A percentile compares a stretch with the other conserved stretches of the same genome.
Conservation (phyloP, 441 rosid genomes). For the Euphorbia schlechtendalii region DNA sequence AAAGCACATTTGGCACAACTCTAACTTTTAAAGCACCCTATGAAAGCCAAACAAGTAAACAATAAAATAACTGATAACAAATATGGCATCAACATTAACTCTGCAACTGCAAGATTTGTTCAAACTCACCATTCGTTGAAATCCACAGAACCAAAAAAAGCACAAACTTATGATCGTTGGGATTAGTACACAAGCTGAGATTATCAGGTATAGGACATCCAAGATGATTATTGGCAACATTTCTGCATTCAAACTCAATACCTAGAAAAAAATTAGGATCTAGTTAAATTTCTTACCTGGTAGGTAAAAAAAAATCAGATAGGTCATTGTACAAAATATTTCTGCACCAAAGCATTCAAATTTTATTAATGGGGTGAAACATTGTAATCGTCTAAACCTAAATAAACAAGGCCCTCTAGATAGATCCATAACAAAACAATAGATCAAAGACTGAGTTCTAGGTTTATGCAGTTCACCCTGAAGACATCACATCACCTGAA, state of each 20-base stretch:
- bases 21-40: no score
- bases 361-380: conserved; percentile 7
- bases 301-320: conserved; percentile 57
- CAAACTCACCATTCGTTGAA: conserved; percentile 63
- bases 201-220: conserved; percentile 50
- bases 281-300: conserved; percentile 39
- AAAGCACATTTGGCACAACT: no score
- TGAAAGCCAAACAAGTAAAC: no score
- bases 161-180: conserved; percentile 66
- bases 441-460: conserved; percentile 35
- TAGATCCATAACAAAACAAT: background rate
- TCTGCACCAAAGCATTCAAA: conserved; percentile 30
- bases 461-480: conserved; percentile 77
- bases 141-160: no score
- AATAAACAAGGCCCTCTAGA: background rate
- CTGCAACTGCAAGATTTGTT: background rate
- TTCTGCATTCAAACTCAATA: no score
- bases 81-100: background rate
- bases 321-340: conserved; percentile 81
- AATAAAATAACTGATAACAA: background rate
- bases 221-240: conserved; percentile 61
- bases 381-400: background rate
- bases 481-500: no score
- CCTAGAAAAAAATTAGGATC: background rate
- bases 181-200: conserved; percentile 79